Base-by-base conservation (phyloP, 768 basidiomycete species). In the Cantharellus anzutake region DNA sequence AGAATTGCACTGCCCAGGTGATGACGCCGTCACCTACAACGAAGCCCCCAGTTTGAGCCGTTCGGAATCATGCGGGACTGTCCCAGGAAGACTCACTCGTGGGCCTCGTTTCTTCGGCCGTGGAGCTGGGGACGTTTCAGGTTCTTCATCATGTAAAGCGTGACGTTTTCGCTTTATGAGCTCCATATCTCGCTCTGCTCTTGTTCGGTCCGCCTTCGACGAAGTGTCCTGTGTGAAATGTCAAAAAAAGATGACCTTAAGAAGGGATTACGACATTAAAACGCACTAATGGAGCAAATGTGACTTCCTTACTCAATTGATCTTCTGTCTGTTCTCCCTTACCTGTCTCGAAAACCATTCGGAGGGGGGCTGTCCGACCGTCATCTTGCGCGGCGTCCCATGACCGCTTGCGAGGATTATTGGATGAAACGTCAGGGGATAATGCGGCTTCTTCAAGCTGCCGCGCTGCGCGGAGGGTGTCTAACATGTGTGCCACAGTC, bases 1-100 rank as follows among this genome's bases (percentile, higher is more conserved):
- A 4, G 60, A 61, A 56, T 53, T 42, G 34, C 61, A 62, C 48
- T 62, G 52, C 34, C 61, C 61, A 56, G 61, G 61, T 7, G 56
- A 42, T 20, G 61, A 48, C n/a, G 61, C 60, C 7, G 52, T 11
- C 14, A 7, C 38, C 52, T 37, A 14, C 38, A 7, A 7, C 52
- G 14, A 37, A 55, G 35, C 11, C 11, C 11, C 7, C 11, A 37
- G 35, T 14, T 55, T 48, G 44, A 55, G 35, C 35, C 11, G 11
- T 11, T 11, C 14, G 7, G 7, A 7, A 14, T 14, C 11, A 55
- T 55, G 11, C 29, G 52, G 7, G 11, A 37, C 38, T 7, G 52
- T 55, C 52, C 11, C 14, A 37, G 38, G 11, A 37, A 55, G 35
- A 55, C 52, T 11, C 7, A 55, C 52, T 7, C 52, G 52, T 14